These are phyloP conservation scores for Geotrichum armillariae DNA, from an alignment of 1,139 yeast genomes.

Conservation along the genomic window DNA sequence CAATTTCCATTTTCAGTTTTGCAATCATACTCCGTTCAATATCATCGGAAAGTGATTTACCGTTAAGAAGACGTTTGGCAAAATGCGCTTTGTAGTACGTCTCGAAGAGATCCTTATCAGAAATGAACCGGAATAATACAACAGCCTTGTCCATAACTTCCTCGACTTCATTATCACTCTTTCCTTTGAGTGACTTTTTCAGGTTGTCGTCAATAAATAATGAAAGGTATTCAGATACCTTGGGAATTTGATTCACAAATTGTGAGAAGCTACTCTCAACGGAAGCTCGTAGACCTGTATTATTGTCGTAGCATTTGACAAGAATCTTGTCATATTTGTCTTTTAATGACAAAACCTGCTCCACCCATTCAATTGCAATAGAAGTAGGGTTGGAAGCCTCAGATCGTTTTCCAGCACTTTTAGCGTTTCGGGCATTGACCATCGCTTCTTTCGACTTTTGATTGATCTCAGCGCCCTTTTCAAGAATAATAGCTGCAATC, in stretches of 20 bases:
- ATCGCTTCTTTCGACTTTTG: slow-evolving; percentile 26
- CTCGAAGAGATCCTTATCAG: slow-evolving; percentile 88
- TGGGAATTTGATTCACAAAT: slow-evolving; percentile 57
- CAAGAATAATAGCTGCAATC: slow-evolving; percentile 50
- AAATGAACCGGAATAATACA: slow-evolving; percentile 62
- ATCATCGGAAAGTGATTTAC: slow-evolving; percentile 53
- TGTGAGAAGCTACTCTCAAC: slow-evolving; percentile 57
- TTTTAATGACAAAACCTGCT: slow-evolving; percentile 55
- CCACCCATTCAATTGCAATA: slow-evolving; percentile 72
- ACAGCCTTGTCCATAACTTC: slow-evolving; percentile 56
- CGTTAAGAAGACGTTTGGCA: slow-evolving; percentile 74
- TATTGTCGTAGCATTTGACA: slow-evolving; percentile 49
- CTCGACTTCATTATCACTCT: slow-evolving; percentile 54
- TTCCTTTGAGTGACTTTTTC: slow-evolving; percentile 58
- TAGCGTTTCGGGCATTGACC: slow-evolving; percentile 26
- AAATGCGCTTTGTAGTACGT: slow-evolving; percentile 83
- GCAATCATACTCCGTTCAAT: slow-evolving; percentile 71
- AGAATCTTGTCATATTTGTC: slow-evolving; percentile 52
- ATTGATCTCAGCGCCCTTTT: slow-evolving; percentile 45
- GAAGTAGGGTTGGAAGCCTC: slow-evolving; percentile 45
- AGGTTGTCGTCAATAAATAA: slow-evolving; percentile 71
- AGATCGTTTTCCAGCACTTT: slow-evolving; percentile 33
- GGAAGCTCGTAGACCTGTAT: slow-evolving; percentile 52
- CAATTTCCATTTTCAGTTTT: slow-evolving; percentile 74
- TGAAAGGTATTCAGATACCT: slow-evolving; percentile 73